These are phyloP conservation scores for Ambrosiella beaveri DNA, from an alignment of 2,329 filamentous ascomycete genomes.

Conservation along the genomic window DNA sequence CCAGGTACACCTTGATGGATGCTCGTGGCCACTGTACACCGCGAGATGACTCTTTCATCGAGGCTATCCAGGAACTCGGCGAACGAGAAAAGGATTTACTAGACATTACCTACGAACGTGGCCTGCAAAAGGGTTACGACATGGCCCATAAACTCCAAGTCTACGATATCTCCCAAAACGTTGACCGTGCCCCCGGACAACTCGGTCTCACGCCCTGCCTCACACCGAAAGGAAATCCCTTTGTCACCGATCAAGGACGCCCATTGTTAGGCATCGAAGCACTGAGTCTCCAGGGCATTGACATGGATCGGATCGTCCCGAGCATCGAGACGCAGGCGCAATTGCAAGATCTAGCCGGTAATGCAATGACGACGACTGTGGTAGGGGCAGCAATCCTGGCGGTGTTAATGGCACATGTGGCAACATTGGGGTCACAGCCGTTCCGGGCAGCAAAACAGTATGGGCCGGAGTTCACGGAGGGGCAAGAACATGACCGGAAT, in stretches of 20 bases:
- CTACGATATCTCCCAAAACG: slow-evolving; percentile 55
- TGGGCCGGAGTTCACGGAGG: not conserved
- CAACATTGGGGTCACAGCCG: no score
- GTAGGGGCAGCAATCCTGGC: slow-evolving; percentile 46
- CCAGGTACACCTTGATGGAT: slow-evolving; percentile 43
- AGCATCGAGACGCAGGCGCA: slow-evolving; percentile 43
- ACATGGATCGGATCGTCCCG: slow-evolving; percentile 43
- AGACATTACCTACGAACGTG: slow-evolving; percentile 41
- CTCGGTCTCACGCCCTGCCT: slow-evolving; percentile 49
- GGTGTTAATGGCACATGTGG: slow-evolving; percentile 30
- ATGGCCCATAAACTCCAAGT: slow-evolving; percentile 26
- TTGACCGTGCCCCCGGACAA: slow-evolving; percentile 38
- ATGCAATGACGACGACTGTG: slow-evolving; percentile 63
- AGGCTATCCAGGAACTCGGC: slow-evolving; percentile 32
- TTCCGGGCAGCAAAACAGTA: not conserved
- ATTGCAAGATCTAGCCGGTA: slow-evolving; percentile 55
- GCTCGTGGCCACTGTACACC: slow-evolving; percentile 31
- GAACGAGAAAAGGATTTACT: slow-evolving; percentile 48
- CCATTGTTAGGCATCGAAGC: slow-evolving; percentile 45
- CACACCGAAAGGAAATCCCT: slow-evolving; percentile 47
- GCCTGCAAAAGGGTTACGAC: slow-evolving; percentile 27
- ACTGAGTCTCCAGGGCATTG: slow-evolving; percentile 51
- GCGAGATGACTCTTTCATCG: slow-evolving; percentile 37
- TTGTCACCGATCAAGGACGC: slow-evolving; percentile 41
- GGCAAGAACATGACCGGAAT: not conserved